Conservation (phyloP, 805 yeast genomes). For the Candida broadrunensis region DNA sequence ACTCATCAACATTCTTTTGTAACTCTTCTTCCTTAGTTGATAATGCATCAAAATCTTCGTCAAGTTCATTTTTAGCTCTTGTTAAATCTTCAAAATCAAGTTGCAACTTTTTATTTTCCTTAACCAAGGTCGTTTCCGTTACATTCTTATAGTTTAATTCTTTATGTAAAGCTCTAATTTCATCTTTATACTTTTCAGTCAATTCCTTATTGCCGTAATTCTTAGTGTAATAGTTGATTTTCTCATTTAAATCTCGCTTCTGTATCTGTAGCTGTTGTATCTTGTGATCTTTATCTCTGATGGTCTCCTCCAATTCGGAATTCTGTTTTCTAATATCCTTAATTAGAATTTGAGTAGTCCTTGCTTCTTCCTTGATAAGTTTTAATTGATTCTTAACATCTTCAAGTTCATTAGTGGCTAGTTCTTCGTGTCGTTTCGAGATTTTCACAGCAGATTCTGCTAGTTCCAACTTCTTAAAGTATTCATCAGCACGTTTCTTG, state of each 20-base stretch:
- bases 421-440: slow-evolving; percentile 59
- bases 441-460: slow-evolving; percentile 72
- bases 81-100: slow-evolving; percentile 53
- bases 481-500: slow-evolving; percentile 70
- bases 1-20: slow-evolving; percentile 25
- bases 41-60: slow-evolving; percentile 30
- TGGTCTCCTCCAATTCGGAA: slow-evolving; percentile 49
- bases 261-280: slow-evolving; percentile 47
- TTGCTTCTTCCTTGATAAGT: slow-evolving; percentile 50
- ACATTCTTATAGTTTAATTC: slow-evolving; percentile 55
- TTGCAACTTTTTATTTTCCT: slow-evolving; percentile 58
- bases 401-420: slow-evolving; percentile 48
- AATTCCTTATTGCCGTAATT: slow-evolving; percentile 38
- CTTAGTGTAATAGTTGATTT: slow-evolving; percentile 49
- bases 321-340: slow-evolving; percentile 51
- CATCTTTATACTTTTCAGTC: slow-evolving; percentile 47
- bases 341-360: slow-evolving; percentile 49
- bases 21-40: slow-evolving; percentile 40
- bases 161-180: slow-evolving; percentile 51
- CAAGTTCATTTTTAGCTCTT: slow-evolving; percentile 22
- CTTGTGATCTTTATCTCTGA: slow-evolving; percentile 58
- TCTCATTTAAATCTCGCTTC: slow-evolving; percentile 53
- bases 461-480: slow-evolving; percentile 66
- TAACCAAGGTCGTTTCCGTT: slow-evolving; percentile 63
- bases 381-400: slow-evolving; percentile 40